Evolutionary conservation across 2,329 filamentous ascomycete species (phyloP), one percentile per base, ranked within the genome.

Genomic region (Daldinia sp.): DNA sequence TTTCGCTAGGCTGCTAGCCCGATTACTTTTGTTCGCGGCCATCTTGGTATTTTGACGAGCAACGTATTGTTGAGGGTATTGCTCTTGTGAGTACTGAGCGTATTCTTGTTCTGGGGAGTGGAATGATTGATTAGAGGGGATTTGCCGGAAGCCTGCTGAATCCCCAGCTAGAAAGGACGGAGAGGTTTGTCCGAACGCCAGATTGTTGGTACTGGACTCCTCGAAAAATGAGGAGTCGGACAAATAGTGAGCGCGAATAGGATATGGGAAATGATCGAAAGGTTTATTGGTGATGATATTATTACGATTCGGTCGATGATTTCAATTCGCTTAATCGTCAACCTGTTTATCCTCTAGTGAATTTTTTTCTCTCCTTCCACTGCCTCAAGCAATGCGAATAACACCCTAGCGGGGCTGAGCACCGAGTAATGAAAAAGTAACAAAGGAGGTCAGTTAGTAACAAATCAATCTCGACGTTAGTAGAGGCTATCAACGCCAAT

Each of bases 41-140:
- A 79, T 77, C 56, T 73, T 75, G 58, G 71, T 75, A 45, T 65
- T 66, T 67, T 74, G 77, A 73, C 69, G 70, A 68, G 70, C 29
- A 3, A 23, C 19, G 47, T 32, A 73, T 48, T 64, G 72, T 48
- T 68, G 56, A 55, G 66, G 58, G 48, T 63, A 61, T 49, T 67
- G 63, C 37, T 68, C 70, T 53, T 71, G 67, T 5, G 71, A 69
- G 34, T 72, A 72, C 34, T 73, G 71, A 6, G 71, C 71, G 68
- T 73, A 73, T 37, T 70, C 58, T 66, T 67, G 43, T 54, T 67
- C 66, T 3, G 66, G 54, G 53, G 68, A 66, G 49, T 70, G 66
- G 32, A 63, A 66, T 10, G 67, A 66, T 57, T 65, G 61, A 56
- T 70, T 64, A 15, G 71, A 72, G 15, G 67, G 62, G 35, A 73